Evolutionary conservation across 2,329 filamentous ascomycete species (phyloP), one percentile per base, ranked within the genome.

Genomic region (Metarhizium guizhouense): DNA sequence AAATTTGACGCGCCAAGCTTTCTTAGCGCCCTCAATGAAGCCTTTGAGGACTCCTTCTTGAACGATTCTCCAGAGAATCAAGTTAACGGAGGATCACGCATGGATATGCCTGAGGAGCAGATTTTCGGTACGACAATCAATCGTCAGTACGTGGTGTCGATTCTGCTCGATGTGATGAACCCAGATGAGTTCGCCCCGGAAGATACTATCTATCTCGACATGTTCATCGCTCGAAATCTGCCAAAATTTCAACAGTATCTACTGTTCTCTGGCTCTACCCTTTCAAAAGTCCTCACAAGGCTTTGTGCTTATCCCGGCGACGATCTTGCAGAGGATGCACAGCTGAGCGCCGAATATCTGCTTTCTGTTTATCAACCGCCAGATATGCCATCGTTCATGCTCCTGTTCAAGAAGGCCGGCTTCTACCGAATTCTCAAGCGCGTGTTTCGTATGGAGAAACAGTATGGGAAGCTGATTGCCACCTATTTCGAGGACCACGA

Each of bases 181-280:
- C 74, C 83, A 0, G 76, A 80, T 4, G 83, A 88, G 50, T 97
- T 96, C 70, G 81, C 84, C 0, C 72, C 85, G 0, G 83, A 88
- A 58, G 91, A 97, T 66, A 92, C 88, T 13, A 89, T 99, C 55
- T 99, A 96, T 70, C 81, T 99, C 48, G 91, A 99, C 71, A 99
- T 99, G 91, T 99, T 99, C 66, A 88, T 99, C 67, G 93, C 94
- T 18, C 85, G 94, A 55, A 99, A 96, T 67, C 74, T 99, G 52
- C 90, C 95, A 3, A 99, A 99, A 69, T 99, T 96, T 65, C 91
- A 92, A 1, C 93, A 97, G 67, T 96, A 96, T 65, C 85, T 99
- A 52, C 81, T 97, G 11, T 83, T 99, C 50, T 88, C 93, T 0
- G 94, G 92, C 18, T 91, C 89, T 2, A 87, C 88, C 2, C 77